Base-by-base conservation (phyloP, 345 rosid species). In the Euphorbia pulcherrima region DNA sequence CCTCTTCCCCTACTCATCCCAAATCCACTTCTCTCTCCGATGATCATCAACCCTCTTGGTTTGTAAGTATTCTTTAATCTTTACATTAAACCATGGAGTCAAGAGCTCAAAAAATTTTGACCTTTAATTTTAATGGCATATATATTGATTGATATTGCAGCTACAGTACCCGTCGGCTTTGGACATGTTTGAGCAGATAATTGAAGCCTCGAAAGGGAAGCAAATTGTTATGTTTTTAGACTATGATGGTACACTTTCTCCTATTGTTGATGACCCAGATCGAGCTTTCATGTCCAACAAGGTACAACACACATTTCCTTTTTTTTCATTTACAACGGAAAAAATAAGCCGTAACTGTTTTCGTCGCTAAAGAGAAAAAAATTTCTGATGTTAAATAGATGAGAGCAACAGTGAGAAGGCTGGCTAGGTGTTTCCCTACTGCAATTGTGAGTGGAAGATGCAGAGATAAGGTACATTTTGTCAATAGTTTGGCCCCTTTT, bases 401-500 rank as follows among this genome's bases (percentile, higher is more conserved):
- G 97, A 90, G 98, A 77, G 82, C 68, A 67, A 84, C 97, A 1
- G 96, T 93, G 21, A 87, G 80, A 68, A 84, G 75, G 29, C 69
- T 83, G 0, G 97, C 92, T 0, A 80, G 77, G 21, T 82, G 79
- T 68, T 93, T 87, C 70, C 96, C 97, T 11, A 93, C 98, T 9
- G 97, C 98, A 2, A 93, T 93, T 55, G 96, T 93, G 60, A 89
- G 87, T 61, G 98, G 98, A 21, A 89, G 98, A 70, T 85, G 98
- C 82, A 83, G 92, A 58, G 94, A 93, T 83, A 93, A 93, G 96
- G 98, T 92, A 74, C 23, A 30, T 16, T 20, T 1, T 10, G n/a
- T n/a, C n/a, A n/a, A n/a, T n/a, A n/a, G n/a, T n/a, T n/a, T n/a
- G n/a, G n/a, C n/a, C n/a, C n/a, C 65, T 27, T 40, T 2, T 41